Evolutionary conservation across 176 grass and related monocot species (phyloP).

Genomic region (Aegilops tauschii): DNA sequence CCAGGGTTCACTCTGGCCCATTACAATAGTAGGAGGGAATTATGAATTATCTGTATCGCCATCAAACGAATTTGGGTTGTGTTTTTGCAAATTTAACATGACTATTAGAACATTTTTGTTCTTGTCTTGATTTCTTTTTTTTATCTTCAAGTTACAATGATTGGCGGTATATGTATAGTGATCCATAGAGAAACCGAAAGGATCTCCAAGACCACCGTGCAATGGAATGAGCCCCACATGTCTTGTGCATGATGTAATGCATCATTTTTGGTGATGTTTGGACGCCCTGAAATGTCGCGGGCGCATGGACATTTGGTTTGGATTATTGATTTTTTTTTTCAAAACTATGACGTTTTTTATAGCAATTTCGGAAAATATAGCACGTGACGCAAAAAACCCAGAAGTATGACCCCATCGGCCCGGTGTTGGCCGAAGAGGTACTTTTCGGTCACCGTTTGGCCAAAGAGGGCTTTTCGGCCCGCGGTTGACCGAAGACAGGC

Average conservation of each 20-base stretch:
- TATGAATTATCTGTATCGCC: not conserved
- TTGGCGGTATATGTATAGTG: not conserved
- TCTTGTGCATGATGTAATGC: not conserved
- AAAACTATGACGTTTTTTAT: no score
- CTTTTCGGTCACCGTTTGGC: no score
- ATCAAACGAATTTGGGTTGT: not conserved
- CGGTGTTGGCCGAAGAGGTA: no score
- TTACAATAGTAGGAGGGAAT: not conserved
- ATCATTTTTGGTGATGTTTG: not conserved
- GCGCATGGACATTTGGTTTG: not conserved
- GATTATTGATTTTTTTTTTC: not conserved
- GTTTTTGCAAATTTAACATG: not conserved
- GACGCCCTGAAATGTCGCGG: not conserved
- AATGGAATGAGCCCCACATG: not conserved
- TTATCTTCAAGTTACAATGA: conserved; percentile 9
- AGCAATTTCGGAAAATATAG: no score
- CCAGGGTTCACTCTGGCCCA: not conserved
- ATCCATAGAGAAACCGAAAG: not conserved
- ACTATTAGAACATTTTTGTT: not conserved
- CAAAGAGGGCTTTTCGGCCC: no score
- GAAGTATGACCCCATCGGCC: no score
- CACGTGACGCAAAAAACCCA: no score
- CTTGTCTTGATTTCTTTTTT: not conserved
- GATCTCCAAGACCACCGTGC: not conserved
- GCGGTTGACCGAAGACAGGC: no score